Evolutionary conservation across 306 rosid genomes (phyloP).

Genomic region (Lathyrus tuberosus): DNA sequence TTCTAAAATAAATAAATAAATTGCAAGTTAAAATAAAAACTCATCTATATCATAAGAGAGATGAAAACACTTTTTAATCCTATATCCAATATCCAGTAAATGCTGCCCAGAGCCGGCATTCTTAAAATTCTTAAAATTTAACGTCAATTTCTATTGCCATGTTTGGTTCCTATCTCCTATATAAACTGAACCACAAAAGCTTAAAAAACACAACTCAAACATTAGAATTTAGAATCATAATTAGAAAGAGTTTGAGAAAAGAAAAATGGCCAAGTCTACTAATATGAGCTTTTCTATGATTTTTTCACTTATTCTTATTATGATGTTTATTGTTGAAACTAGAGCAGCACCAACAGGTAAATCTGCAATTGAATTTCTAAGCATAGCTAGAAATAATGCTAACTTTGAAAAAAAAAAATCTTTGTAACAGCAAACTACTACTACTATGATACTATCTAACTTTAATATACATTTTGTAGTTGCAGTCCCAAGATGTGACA

Average conservation of each 20-base stretch:
- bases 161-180: conserved; percentile 22
- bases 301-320: conserved; percentile 28
- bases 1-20: no score
- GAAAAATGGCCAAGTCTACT: conserved; percentile 33
- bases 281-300: conserved; percentile 17
- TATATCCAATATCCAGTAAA: no score
- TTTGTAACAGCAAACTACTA: neutral
- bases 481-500: conserved; percentile 4
- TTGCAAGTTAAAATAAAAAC: no score
- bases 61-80: no score
- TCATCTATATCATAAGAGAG: no score
- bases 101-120: conserved; percentile 9
- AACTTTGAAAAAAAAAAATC: neutral
- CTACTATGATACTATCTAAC: conserved; percentile 1
- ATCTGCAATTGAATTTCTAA: neutral
- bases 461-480: conserved; percentile 14
- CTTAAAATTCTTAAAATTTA: conserved; percentile 28
- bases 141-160: conserved; percentile 1
- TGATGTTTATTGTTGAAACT: conserved; percentile 10
- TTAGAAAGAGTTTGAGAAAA: neutral
- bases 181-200: neutral
- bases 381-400: neutral
- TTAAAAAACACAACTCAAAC: conserved; percentile 14
- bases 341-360: conserved; percentile 31
- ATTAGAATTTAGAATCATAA: neutral